phyloP scores from a whole-genome alignment of 768 basidiomycete genomes.

The Pisolithus tinctorius region DNA sequence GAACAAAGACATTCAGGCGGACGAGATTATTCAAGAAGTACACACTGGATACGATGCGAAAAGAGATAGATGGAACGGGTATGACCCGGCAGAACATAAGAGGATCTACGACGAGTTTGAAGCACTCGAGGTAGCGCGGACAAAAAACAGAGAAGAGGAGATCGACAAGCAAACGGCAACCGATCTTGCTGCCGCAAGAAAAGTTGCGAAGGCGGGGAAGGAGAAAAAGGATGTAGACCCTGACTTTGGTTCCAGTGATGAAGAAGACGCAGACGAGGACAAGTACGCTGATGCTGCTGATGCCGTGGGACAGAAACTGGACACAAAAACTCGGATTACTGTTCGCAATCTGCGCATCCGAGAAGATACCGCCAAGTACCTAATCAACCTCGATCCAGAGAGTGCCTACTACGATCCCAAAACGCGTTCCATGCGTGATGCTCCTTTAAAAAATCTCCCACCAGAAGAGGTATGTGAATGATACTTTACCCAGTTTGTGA shows the following conservation, averaged over 20 bases:
- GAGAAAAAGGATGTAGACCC: conserved; percentile 70
- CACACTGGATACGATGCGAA: conserved; percentile 83
- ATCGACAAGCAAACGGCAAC: conserved; percentile 97
- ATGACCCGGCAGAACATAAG: conserved; percentile 84
- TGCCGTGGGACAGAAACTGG: conserved; percentile 95
- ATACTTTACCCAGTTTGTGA: background rate
- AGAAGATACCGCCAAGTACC: conserved; percentile 98
- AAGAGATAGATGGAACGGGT: conserved; percentile 97
- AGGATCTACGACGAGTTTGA: conserved; percentile 90
- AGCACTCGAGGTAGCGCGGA: conserved; percentile 83
- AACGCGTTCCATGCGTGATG: conserved; percentile 99
- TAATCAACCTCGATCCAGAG: conserved; percentile 91
- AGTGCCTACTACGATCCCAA: conserved; percentile 99
- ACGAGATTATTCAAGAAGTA: conserved; percentile 84
- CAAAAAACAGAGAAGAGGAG: conserved; percentile 91
- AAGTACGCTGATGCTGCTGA: conserved; percentile 98
- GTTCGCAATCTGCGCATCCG: conserved; percentile 97
- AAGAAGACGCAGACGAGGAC: conserved; percentile 94
- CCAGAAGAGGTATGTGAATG: conserved; percentile 74
- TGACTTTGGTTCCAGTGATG: conserved; percentile 95
- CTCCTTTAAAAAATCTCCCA: conserved; percentile 67
- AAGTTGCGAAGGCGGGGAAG: conserved; percentile 86
- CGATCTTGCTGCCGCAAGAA: conserved; percentile 83
- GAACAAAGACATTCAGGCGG: conserved; percentile 81
- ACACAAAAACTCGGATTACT: conserved; percentile 96